Base-by-base conservation (phyloP, 345 rosid species). In the Linum trigynum region DNA sequence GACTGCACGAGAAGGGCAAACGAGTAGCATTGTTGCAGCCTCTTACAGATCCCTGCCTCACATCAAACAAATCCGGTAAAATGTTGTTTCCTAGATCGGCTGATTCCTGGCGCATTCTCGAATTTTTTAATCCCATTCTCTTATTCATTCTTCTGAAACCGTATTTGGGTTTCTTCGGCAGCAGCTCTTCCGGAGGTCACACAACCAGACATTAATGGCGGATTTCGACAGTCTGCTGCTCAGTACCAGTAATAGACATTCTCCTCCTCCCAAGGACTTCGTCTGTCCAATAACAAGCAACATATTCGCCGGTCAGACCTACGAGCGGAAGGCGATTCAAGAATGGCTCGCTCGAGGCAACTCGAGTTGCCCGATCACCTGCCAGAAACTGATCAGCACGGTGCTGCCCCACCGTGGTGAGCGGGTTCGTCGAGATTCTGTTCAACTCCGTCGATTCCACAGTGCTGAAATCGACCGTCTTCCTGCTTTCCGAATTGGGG, bases 301-400 rank as follows among this genome's bases (percentile, higher is more conserved):
- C 48, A 32, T 81, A 2, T 84, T 87, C 55, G 73, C 77, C 56
- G 89, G 92, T 1, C 92, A 87, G 84, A 87, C 92, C 0, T 87
- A 87, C 10, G 92, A 87, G 73, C 81, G 92, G 14, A 72, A 41
- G 57, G 89, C 92, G 3, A 84, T 84, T 16, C 81, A 80, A 67
- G 92, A 84, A 67, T 84, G 92, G 92, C 65, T 87, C 2, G 81
- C 78, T 41, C 69, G 89, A 65, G 92, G 92, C 39, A 84, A 81
- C 76, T 78, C 85, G 38, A 81, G 85, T 0, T 87, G 92, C 69
- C 92, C 92, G 0, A 87, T 87, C 61, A 87, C 92, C 2, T 82
- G 92, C 37, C 89, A 87, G 76, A 59, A 65, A 71, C 76, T 87
- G 69, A 77, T 68, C 9, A 80, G 78, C 53, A 80, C 76, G 23